Evolutionary conservation across 306 rosid species (phyloP), one percentile per base, ranked within the genome.

Genomic region (Vigna nakashimae): DNA sequence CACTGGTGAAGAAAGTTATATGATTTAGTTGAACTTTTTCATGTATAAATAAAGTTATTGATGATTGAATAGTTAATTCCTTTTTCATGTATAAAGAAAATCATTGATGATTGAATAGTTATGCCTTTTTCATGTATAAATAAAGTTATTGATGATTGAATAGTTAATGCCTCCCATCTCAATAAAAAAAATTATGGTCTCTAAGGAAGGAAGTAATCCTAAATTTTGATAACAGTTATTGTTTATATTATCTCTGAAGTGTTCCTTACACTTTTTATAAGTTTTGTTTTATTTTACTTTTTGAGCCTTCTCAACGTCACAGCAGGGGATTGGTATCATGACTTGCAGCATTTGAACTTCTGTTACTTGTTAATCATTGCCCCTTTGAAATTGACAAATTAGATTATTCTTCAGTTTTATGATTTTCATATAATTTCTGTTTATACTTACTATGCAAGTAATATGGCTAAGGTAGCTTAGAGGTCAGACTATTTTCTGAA

Each of bases 191-290:
- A 5, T 18, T 66, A 56, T 4, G 15, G 50, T 16, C 28, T 40
- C 63, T 51, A 51, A 62, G 42, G 30, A 51, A 62, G 42, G 30
- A 69, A 76, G 71, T 70, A 45, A 22, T 82, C 63, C 56, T 52
- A 34, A 6, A 17, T 71, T 30, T 51, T 22, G 43, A 46, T 24
- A 50, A 8, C 18, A 57, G 24, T 38, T 58, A 58, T 58, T 45
- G 14, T 4, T 38, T 69, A 66, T 67, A 7, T 74, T 36, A 9
- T 67, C 16, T 57, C 65, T 49, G 53, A 81, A 81, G 0, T 30
- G 10, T n/a, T 65, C 72, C 42, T 68, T 62, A 42, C 22, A 63
- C 1, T 16, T 6, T 12, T 43, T 28, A 11, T 57, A 16, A 18
- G 32, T 32, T 6, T 60, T 60, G 36, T 52, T 76, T 76, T 24